Percentiles rank a stretch among this genome's conserved stretches.
Evolutionary conservation across 768 basidiomycete genomes (phyloP).

Genomic region (Lactifluus rugatus): DNA sequence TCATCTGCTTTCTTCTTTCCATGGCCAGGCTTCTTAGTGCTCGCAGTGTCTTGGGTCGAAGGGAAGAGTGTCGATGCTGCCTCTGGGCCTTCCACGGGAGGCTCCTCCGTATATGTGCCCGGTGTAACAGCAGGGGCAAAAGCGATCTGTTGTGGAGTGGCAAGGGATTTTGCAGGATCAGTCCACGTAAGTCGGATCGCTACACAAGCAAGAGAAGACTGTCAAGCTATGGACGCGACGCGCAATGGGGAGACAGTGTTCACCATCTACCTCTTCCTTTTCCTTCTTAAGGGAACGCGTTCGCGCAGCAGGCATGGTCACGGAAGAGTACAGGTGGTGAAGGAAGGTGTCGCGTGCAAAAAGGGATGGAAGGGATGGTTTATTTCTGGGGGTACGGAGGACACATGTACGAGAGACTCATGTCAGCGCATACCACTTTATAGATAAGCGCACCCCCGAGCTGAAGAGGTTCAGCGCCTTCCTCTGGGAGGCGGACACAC

Average conservation of each 20-base stretch:
- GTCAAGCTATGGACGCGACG: neutral
- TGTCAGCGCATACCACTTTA: slow-evolving; percentile 10
- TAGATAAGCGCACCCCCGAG: slow-evolving; percentile 7
- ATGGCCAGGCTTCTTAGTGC: slow-evolving; percentile 42
- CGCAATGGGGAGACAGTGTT: neutral
- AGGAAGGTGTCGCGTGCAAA: slow-evolving; percentile 2
- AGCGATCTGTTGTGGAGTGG: slow-evolving; percentile 34
- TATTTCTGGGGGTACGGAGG: slow-evolving; percentile 11
- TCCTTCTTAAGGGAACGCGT: slow-evolving; percentile 17
- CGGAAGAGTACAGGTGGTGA: neutral
- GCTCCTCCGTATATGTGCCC: slow-evolving; percentile 44
- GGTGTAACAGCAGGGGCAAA: slow-evolving; percentile 54
- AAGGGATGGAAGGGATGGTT: slow-evolving; percentile 5
- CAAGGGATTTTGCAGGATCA: slow-evolving; percentile 30
- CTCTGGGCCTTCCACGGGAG: slow-evolving; percentile 29
- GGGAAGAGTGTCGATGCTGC: slow-evolving; percentile 51
- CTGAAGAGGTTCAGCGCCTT: neutral
- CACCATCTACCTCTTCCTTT: slow-evolving; percentile 10
- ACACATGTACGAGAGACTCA: slow-evolving; percentile 2
- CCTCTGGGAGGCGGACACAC: slow-evolving; percentile 9
- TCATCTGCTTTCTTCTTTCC: slow-evolving; percentile 62
- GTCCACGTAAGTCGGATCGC: slow-evolving; percentile 41
- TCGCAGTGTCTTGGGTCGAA: slow-evolving; percentile 28
- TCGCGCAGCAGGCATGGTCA: slow-evolving; percentile 19
- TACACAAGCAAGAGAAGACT: neutral